A percentile compares a stretch with the other conserved stretches of the same genome.
phyloP scores from a whole-genome alignment of 805 yeast species.

The Yamadazyma insecticola region DNA sequence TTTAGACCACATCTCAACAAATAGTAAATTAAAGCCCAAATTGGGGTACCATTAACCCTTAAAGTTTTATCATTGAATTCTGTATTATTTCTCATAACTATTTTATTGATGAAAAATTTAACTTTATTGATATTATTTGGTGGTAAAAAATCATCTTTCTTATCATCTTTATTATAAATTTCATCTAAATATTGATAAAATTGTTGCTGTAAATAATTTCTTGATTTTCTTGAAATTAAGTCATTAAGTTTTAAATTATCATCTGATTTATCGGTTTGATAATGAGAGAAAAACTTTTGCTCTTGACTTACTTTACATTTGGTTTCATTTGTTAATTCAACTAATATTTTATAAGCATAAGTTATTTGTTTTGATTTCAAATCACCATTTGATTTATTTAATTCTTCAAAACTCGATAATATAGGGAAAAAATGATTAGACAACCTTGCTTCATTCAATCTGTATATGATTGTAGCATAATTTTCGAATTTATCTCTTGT shows the following conservation, averaged over 20 bases:
- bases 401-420: slow-evolving; percentile 54
- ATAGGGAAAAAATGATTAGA: slow-evolving; percentile 49
- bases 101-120: slow-evolving; percentile 47
- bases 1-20: slow-evolving; percentile 78
- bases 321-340: slow-evolving; percentile 39
- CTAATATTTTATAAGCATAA: slow-evolving; percentile 70
- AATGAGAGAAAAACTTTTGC: slow-evolving; percentile 26
- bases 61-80: slow-evolving; percentile 29
- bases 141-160: slow-evolving; percentile 41
- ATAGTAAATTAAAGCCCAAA: slow-evolving; percentile 92
- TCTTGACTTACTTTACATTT: slow-evolving; percentile 29
- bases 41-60: slow-evolving; percentile 72
- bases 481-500: slow-evolving; percentile 61
- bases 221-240: slow-evolving; percentile 51
- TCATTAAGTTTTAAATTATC: slow-evolving; percentile 33
- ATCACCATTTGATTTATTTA: slow-evolving; percentile 55
- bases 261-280: slow-evolving; percentile 4
- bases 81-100: slow-evolving; percentile 26
- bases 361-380: slow-evolving; percentile 64
- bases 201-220: slow-evolving; percentile 64
- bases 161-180: slow-evolving; percentile 54
- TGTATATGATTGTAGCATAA: slow-evolving; percentile 67
- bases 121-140: slow-evolving; percentile 66
- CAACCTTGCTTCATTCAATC: slow-evolving; percentile 67
- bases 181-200: slow-evolving; percentile 71